Base-by-base conservation (phyloP, 2,329 filamentous ascomycete species). In the Myriosclerotinia curreyana region DNA sequence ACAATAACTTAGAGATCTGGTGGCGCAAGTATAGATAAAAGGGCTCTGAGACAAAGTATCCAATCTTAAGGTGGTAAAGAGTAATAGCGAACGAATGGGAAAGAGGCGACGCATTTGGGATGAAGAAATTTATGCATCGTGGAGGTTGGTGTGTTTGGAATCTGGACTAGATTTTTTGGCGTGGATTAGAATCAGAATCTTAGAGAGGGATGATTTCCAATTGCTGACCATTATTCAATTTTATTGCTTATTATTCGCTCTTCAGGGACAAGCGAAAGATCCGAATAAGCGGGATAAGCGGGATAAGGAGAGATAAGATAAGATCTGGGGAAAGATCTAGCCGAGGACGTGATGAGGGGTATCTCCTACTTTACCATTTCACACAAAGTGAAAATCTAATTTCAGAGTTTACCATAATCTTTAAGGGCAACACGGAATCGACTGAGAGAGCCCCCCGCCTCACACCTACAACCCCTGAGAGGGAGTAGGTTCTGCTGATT, bases 11-110 rank as follows among this genome's bases (percentile, higher is more conserved):
- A 46, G 31, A 58, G 20, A 11, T 34, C 20, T 34, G 22, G 28
- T 7, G n/a, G 42, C 28, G 15, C 54, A 34, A 31, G 40, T 17
- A 48, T 11, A 36, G 36, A 49, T 28, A 25, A 28, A 11, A 22
- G 42, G 11, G 20, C 5, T 31, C 1, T n/a, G n/a, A 20, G 2
- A 31, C 5, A 48, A n/a, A 12, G 20, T 15, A 25, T 36, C 42
- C 55, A 58, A 58, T 58, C 28, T 58, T 20, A 58, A 3, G 20
- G 55, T 25, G 14, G 55, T 36, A 38, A 58, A 48, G 20, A 58
- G 55, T 11, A 48, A 34, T 20, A 12, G 22, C 14, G 55, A 36
- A 15, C 55, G 42, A 48, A 58, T 8, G 36, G 42, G 31, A 7
- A 58, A 48, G 5, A 36, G 9, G 12, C 42, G 55, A 48, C 31